Evolutionary conservation across 148 eudicot genomes (phyloP).

Genomic region (Rhododendron griersonianum): DNA sequence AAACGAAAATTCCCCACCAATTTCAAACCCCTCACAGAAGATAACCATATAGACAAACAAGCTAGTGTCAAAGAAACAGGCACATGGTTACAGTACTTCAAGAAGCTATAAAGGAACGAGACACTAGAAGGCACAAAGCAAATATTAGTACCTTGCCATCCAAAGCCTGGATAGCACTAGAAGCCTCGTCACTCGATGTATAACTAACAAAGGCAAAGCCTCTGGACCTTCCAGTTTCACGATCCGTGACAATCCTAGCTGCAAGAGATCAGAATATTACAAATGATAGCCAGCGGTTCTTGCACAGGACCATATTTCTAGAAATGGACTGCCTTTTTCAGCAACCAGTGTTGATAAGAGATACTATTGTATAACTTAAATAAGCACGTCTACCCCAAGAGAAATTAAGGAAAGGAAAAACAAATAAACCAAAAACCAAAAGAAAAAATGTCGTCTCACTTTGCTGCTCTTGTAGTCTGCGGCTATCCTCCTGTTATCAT

Average conservation of each 20-base stretch:
- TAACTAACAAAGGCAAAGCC: conserved; percentile 83
- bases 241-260: conserved; percentile 68
- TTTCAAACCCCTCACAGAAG: neutral
- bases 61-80: neutral
- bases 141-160: conserved; percentile 52
- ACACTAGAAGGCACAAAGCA: neutral
- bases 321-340: neutral
- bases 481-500: neutral
- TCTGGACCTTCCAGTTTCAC: conserved; percentile 66
- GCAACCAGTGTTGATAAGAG: neutral
- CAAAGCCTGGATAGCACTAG: conserved; percentile 70
- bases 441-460: neutral
- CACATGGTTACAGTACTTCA: neutral
- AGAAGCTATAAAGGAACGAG: neutral
- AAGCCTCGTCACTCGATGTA: conserved; percentile 54
- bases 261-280: conserved; percentile 22
- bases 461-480: neutral
- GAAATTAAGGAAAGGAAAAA: neutral
- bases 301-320: neutral
- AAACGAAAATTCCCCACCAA: neutral
- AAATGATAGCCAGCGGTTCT: neutral
- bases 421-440: neutral
- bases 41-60: neutral
- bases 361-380: neutral
- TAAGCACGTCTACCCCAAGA: neutral